Evolutionary conservation across 805 yeast genomes (phyloP).

Genomic region (Wickerhamiella vanderwaltii): DNA sequence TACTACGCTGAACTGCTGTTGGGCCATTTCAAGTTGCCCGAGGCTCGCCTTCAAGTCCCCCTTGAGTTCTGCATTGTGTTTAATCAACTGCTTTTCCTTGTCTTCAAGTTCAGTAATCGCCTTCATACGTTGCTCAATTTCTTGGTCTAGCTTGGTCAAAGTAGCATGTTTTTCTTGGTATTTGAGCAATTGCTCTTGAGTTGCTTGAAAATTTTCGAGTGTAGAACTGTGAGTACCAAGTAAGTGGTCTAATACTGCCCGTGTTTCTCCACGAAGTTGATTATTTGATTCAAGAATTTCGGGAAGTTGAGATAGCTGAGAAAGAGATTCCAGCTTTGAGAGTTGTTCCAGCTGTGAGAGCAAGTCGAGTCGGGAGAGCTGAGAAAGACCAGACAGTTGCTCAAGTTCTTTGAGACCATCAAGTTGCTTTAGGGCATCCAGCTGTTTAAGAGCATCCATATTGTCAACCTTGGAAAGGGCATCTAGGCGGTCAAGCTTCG

Average conservation of each 20-base stretch:
- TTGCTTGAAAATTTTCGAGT: neutral
- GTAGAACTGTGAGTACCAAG: conserved; percentile 2
- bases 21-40: conserved; percentile 15
- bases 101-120: conserved; percentile 13
- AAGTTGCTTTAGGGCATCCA: neutral
- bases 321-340: neutral
- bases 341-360: neutral
- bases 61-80: conserved; percentile 14
- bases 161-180: neutral
- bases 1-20: conserved; percentile 15
- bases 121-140: conserved; percentile 6
- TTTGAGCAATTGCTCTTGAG: neutral
- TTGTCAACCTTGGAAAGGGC: neutral
- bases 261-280: neutral
- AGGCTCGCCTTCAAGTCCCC: conserved; percentile 17
- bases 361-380: neutral
- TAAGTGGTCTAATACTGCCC: neutral
- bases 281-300: neutral
- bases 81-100: conserved; percentile 12
- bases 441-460: conserved; percentile 1
- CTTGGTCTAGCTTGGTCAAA: conserved; percentile 1
- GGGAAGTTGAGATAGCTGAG: neutral
- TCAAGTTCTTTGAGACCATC: conserved; percentile 1
- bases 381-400: conserved; percentile 12
- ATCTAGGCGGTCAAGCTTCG: conserved; percentile 1